Conservation (phyloP, 345 rosid species). For the Salix brachista region DNA sequence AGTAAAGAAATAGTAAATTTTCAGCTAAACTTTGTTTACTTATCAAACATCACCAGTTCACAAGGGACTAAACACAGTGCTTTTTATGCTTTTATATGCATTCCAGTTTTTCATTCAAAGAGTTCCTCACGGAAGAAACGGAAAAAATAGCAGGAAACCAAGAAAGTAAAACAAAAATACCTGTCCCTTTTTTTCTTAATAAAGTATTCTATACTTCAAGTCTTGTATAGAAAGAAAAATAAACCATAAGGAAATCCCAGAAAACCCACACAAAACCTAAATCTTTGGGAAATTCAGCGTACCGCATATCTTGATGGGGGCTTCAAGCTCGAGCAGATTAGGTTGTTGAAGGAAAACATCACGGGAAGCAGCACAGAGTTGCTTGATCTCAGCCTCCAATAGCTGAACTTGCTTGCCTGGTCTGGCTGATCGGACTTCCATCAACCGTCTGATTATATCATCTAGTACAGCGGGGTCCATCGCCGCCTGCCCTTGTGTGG, state of each 20-base stretch:
- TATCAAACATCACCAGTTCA: background rate
- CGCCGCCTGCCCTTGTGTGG: conserved; percentile 47
- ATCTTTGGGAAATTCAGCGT: background rate
- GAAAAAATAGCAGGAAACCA: background rate
- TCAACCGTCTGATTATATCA: conserved; percentile 74
- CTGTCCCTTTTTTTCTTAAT: background rate
- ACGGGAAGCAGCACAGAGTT: conserved; percentile 66
- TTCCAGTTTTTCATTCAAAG: background rate
- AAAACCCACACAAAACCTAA: background rate
- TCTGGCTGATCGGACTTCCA: conserved; percentile 79
- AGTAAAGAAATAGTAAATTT: background rate
- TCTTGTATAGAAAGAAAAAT: background rate
- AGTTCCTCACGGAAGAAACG: background rate
- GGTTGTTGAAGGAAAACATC: conserved; percentile 85
- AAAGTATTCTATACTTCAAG: background rate
- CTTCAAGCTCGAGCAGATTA: conserved; percentile 87
- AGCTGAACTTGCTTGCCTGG: conserved; percentile 96
- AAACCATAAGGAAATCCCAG: background rate
- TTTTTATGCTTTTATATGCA: background rate
- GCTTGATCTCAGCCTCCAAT: conserved; percentile 86
- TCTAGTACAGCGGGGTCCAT: conserved; percentile 66
- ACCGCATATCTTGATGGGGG: conserved; percentile 98
- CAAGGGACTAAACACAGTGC: background rate
- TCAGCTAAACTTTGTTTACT: background rate
- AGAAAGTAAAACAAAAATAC: background rate